Evolutionary conservation across 768 basidiomycete species (phyloP).

Genomic region (Terana coerulea): DNA sequence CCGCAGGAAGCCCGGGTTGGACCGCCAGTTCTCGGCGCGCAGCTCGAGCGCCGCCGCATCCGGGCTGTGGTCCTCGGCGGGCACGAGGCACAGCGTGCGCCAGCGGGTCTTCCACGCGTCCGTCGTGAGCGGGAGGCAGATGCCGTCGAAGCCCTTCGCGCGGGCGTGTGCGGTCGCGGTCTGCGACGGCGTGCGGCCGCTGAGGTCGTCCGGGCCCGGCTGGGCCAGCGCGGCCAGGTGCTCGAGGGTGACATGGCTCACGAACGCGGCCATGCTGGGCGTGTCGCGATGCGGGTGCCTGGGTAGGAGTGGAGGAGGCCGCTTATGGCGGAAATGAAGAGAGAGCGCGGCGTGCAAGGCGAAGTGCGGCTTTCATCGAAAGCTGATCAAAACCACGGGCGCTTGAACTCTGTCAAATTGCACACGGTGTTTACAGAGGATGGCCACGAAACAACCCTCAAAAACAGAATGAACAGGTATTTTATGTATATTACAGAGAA

Average conservation of each 20-base stretch:
- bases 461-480: no score
- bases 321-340: not conserved
- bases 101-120: slow-evolving; percentile 83
- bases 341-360: not conserved
- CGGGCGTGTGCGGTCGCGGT: slow-evolving; percentile 48
- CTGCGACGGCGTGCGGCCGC: slow-evolving; percentile 43
- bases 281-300: not conserved
- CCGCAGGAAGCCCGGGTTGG: slow-evolving; percentile 68
- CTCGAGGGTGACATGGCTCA: slow-evolving; percentile 24
- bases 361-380: not conserved
- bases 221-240: slow-evolving; percentile 21
- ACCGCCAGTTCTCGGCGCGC: slow-evolving; percentile 84
- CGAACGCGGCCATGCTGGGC: slow-evolving; percentile 20
- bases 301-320: not conserved
- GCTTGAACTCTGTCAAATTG: not conserved
- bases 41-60: slow-evolving; percentile 44
- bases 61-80: slow-evolving; percentile 35
- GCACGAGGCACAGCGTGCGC: slow-evolving; percentile 82
- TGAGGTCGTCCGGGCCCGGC: slow-evolving; percentile 15
- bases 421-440: not conserved
- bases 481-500: no score
- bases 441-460: no score
- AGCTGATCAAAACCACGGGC: not conserved
- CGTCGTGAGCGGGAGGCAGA: slow-evolving; percentile 89
- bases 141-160: slow-evolving; percentile 65